Evolutionary conservation across 345 rosid genomes (phyloP), one percentile per base, ranked within the genome.

Genomic region (Hibiscus tridactylites): DNA sequence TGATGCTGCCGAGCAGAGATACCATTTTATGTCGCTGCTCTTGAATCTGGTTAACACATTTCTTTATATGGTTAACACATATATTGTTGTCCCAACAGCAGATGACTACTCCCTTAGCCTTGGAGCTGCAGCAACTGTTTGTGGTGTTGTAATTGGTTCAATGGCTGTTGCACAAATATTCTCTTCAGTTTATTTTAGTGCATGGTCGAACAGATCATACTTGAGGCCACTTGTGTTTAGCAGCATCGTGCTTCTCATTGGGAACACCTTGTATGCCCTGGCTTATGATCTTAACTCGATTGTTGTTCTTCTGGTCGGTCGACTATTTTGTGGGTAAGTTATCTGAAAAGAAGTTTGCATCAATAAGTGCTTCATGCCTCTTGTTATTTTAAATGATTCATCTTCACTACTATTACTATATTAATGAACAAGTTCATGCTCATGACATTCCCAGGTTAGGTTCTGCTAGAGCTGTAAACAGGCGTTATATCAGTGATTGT

Each of bases 111-210:
- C 97, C 24, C 74, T 82, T 57, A 82, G 84, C 78, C 92, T 88
- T 74, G 93, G 91, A 68, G 93, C 97, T 37, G 87, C 92, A 26
- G 88, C 91, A 65, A 90, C 92, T 49, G 87, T 88, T 79, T 90
- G 96, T 73, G 91, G 96, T 69, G 70, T 87, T 65, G 85, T 91
- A 16, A 88, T 91, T 60, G 96, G 96, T 44, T 81, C 93, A 53
- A 91, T 91, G 96, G 96, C 96, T 65, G 86, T 88, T 76, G 96
- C 96, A 10, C 93, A 91, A 77, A 77, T 91, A 76, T 86, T 91
- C 71, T 88, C 96, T 53, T 91, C 96, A 0, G 87, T 91, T 70
- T 91, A 91, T 75, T 86, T 88, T 70, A 90, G 96, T 76, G 96
- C 92, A 59, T 90, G 92, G 92, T 90, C 96, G 42, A 91, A 91